Conservation (phyloP, 257 asterid species). For the Solanum neorickii region DNA sequence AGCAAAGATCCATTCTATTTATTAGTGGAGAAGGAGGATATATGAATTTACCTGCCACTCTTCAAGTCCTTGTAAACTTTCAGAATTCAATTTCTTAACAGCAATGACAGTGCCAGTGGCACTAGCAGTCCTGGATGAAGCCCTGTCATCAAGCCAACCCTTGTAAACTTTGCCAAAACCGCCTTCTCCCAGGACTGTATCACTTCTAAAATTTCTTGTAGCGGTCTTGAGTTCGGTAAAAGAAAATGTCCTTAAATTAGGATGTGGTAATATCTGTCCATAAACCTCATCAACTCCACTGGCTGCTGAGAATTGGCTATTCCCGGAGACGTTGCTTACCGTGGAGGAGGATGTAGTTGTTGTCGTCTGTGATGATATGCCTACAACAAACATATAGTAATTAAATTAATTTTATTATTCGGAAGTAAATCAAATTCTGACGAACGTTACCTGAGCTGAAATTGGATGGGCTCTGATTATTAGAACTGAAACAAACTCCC, state of each 20-base stretch:
- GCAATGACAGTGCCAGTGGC: conserved; percentile 52
- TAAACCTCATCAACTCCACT: conserved; percentile 5
- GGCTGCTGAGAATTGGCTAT: conserved; percentile 19
- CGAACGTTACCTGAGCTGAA: background rate
- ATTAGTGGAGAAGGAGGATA: background rate
- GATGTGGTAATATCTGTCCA: conserved; percentile 39
- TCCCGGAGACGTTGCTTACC: conserved; percentile 12
- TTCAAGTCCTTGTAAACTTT: conserved; percentile 58
- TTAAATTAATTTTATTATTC: too few species aligned
- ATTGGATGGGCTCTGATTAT: background rate
- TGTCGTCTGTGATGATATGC: conserved; percentile 18
- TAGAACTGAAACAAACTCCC: conserved; percentile 6
- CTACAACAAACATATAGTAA: background rate
- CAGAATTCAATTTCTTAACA: conserved; percentile 65
- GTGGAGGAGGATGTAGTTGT: conserved; percentile 8
- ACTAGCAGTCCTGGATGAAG: conserved; percentile 17
- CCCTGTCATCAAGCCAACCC: conserved; percentile 72
- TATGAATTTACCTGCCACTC: conserved; percentile 62
- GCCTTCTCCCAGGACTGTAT: conserved; percentile 83
- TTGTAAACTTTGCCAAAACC: conserved; percentile 90
- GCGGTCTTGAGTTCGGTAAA: conserved; percentile 52
- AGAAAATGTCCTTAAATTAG: conserved; percentile 51
- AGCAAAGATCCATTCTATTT: too few species aligned
- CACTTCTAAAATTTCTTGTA: conserved; percentile 60
- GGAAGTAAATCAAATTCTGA: too few species aligned